Conservation (phyloP, 345 rosid species). For the Xanthoceras sorbifolium region DNA sequence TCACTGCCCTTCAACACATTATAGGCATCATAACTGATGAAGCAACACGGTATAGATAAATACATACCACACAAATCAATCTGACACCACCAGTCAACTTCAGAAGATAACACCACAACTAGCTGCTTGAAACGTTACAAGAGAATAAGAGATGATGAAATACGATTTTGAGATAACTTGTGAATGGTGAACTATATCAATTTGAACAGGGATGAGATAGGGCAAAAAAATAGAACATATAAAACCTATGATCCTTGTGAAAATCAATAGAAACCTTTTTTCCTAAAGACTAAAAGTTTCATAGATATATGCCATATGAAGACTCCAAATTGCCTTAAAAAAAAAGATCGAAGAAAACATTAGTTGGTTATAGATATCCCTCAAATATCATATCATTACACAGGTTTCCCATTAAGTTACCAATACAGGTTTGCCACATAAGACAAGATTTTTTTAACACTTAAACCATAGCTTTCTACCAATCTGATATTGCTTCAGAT, state of each 20-base stretch:
- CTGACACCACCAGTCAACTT: constrained; percentile 7
- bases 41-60: not conserved
- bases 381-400: not conserved
- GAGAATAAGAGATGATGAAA: not conserved
- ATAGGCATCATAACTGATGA: not conserved
- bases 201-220: not conserved
- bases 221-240: not conserved
- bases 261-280: not conserved
- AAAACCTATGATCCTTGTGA: not conserved
- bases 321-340: not conserved
- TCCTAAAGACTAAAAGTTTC: not conserved
- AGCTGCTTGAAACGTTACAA: not conserved
- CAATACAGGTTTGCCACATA: too few relatives aligned
- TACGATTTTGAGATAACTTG: not conserved
- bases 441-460: not conserved
- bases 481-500: not conserved
- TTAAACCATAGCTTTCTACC: not conserved
- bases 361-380: not conserved
- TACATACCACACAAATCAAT: not conserved
- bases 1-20: not conserved
- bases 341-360: not conserved
- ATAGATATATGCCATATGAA: not conserved
- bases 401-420: not conserved
- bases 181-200: not conserved
- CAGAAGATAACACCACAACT: not conserved